phyloP scores from a whole-genome alignment of 2,329 filamentous ascomycete genomes.

The Xylaria sp. region DNA sequence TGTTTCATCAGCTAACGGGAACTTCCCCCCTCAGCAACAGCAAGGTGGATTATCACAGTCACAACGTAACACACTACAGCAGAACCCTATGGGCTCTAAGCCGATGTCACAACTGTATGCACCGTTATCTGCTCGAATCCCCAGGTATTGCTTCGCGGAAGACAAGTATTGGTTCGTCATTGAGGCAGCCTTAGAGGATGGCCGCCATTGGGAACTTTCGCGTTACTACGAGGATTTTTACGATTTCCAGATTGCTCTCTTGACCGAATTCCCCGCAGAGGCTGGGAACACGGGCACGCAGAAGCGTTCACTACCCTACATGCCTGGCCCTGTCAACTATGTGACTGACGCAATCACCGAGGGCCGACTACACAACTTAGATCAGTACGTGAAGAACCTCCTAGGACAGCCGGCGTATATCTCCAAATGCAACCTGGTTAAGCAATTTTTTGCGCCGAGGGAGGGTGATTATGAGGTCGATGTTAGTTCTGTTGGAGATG shows the following conservation, averaged over 20 bases:
- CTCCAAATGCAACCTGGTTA: conserved; percentile 80
- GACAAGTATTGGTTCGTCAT: conserved; percentile 99
- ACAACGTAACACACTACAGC: conserved; percentile 48
- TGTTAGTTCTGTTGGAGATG: conserved; percentile 67
- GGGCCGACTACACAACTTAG: conserved; percentile 86
- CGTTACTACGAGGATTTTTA: conserved; percentile 99
- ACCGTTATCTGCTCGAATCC: conserved; percentile 83
- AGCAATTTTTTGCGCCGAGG: conserved; percentile 87
- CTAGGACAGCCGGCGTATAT: conserved; percentile 85
- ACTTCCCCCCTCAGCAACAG: conserved; percentile 27
- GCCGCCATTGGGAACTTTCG: conserved; percentile 88
- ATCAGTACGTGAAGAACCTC: conserved; percentile 94
- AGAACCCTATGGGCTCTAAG: conserved; percentile 47
- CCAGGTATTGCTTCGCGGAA: conserved; percentile 92
- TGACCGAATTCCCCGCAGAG: conserved; percentile 90
- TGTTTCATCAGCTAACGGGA: conserved; percentile 27
- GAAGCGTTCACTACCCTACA: conserved; percentile 87
- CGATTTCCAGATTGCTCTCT: conserved; percentile 94
- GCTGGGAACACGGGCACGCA: conserved; percentile 83
- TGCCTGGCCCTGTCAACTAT: conserved; percentile 97
- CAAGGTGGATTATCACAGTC: conserved; percentile 46
- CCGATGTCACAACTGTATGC: conserved; percentile 66
- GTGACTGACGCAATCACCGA: conserved; percentile 98
- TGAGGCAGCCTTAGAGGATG: conserved; percentile 87
- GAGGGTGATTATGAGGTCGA: conserved; percentile 95